A percentile compares a stretch with the other conserved stretches of the same genome.
Evolutionary conservation across 441 rosid species (phyloP).

Genomic region (Euphorbia celastroides): DNA sequence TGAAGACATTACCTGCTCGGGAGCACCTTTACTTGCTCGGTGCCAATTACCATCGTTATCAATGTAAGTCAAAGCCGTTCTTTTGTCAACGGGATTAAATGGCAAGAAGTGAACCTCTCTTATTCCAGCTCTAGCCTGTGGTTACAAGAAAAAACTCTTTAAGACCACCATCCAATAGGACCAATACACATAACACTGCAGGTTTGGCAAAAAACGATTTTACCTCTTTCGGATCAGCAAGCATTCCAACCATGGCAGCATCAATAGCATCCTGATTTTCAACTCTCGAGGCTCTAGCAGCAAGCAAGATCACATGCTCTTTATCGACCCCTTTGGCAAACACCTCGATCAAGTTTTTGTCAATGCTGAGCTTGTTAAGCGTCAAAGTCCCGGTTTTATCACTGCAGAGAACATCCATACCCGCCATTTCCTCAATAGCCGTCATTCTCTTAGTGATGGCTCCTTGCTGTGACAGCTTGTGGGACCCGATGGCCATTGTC

Average conservation of each 20-base stretch:
- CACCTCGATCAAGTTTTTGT: constrained; percentile 64
- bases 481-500: constrained; percentile 96
- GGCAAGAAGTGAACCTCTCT: constrained; percentile 78
- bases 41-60: constrained; percentile 74
- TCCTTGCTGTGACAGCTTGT: constrained; percentile 76
- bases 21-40: constrained; percentile 89
- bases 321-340: constrained; percentile 75
- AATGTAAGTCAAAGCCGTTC: constrained; percentile 79
- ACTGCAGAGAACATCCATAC: constrained; percentile 91
- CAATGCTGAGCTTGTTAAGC: constrained; percentile 74
- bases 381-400: constrained; percentile 93
- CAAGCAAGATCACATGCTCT: constrained; percentile 71
- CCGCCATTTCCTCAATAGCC: constrained; percentile 96
- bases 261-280: constrained; percentile 99
- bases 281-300: constrained; percentile 89
- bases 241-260: constrained; percentile 96
- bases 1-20: constrained; percentile 60
- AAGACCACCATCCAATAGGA: too few relatives aligned
- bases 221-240: constrained; percentile 93
- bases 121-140: constrained; percentile 80
- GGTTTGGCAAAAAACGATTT: background rate
- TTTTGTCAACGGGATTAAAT: constrained; percentile 82
- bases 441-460: constrained; percentile 99
- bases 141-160: too few relatives aligned
- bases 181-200: too few relatives aligned